Conservation (phyloP, 2,329 filamentous ascomycete species). For the Fusarium goolgardi region DNA sequence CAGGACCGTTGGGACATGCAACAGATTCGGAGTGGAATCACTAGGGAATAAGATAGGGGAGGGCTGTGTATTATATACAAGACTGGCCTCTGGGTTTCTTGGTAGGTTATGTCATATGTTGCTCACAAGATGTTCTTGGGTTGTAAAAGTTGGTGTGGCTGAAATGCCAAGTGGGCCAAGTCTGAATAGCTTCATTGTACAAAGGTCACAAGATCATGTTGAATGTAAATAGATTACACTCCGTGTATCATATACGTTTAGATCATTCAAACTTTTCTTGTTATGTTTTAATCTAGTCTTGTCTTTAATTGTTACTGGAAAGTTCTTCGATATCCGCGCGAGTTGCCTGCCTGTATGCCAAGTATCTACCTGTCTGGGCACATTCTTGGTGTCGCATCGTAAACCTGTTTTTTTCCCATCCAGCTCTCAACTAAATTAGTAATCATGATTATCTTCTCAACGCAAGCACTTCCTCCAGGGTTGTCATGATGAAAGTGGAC, state of each 20-base stretch:
- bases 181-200: constrained; percentile 3
- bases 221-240: background rate
- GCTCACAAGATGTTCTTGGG: background rate
- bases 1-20: constrained; percentile 49
- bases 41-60: background rate
- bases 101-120: constrained; percentile 20
- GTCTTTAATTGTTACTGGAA: background rate
- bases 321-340: background rate
- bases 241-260: background rate
- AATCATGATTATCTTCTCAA: constrained; percentile 2
- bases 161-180: background rate
- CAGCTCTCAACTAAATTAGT: background rate
- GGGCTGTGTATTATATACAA: background rate
- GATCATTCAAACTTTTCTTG: background rate
- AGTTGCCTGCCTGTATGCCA: background rate
- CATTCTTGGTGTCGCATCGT: background rate
- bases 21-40: constrained; percentile 46
- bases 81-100: background rate
- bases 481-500: constrained; percentile 28
- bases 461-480: background rate
- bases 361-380: background rate
- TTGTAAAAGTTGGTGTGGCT: background rate
- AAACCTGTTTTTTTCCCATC: background rate
- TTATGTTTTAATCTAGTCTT: background rate
- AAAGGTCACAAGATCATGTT: background rate